Evolutionary conservation across 78 protist species (phyloP).

Genomic region (Acrasis kona): DNA sequence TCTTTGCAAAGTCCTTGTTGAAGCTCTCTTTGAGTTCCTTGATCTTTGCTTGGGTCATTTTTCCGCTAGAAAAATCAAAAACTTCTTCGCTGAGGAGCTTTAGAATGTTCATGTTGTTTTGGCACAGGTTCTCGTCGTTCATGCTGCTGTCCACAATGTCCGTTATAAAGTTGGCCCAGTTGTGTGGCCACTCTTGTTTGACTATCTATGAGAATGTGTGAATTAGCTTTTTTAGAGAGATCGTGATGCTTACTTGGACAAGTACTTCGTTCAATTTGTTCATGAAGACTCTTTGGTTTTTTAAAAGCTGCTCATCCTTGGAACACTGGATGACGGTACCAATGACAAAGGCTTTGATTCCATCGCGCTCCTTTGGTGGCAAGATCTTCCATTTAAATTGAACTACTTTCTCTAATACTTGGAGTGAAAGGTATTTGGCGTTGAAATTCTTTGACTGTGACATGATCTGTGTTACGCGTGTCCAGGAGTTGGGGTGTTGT

Average conservation of each 20-base stretch:
- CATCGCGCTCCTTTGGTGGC: constrained; percentile 62
- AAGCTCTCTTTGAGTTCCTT: constrained; percentile 62
- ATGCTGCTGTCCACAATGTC: constrained; percentile 77
- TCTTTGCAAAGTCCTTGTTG: constrained; percentile 70
- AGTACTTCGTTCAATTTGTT: constrained; percentile 61
- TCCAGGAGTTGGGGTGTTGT: constrained; percentile 85
- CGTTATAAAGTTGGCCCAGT: constrained; percentile 89
- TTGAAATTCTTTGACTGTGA: constrained; percentile 13
- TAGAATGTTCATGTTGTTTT: constrained; percentile 90
- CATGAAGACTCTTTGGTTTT: constrained; percentile 20
- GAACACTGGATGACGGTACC: constrained; percentile 45
- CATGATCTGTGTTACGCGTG: constrained; percentile 67
- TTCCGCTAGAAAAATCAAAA: constrained; percentile 82
- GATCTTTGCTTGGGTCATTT: constrained; percentile 74
- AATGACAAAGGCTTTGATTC: constrained; percentile 76
- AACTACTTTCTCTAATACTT: constrained; percentile 63
- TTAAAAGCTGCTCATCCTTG: constrained; percentile 27
- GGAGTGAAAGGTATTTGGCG: constrained; percentile 66
- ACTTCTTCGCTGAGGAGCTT: constrained; percentile 74
- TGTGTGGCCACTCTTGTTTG: constrained; percentile 96
- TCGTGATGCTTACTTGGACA: constrained; percentile 45
- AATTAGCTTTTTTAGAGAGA: background rate
- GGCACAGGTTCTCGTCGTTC: constrained; percentile 77
- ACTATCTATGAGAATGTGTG: constrained; percentile 55
- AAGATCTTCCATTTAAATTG: constrained; percentile 72